A percentile compares a stretch with the other conserved stretches of the same genome.
phyloP scores from a whole-genome alignment of 331 rosid genomes.

The Arachis monticola region DNA sequence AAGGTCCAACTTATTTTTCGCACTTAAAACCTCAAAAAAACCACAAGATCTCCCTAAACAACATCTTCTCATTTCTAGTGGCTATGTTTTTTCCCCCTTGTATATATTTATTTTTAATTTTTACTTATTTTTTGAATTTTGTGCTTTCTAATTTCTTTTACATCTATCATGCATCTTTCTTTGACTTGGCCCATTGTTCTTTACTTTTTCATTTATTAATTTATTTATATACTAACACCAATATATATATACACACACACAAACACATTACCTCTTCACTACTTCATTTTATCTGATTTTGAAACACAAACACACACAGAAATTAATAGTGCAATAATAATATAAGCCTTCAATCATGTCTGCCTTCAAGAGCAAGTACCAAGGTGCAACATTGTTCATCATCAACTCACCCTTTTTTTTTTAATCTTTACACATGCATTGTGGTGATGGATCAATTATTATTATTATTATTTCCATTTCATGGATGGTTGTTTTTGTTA shows the following conservation, averaged over 20 bases:
- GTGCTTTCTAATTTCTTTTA: background rate
- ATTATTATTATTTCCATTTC: too few relatives aligned
- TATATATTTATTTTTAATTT: background rate
- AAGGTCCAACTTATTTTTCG: slow-evolving; percentile 42
- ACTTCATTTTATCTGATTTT: slow-evolving; percentile 23
- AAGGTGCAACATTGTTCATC: slow-evolving; percentile 36
- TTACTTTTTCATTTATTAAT: slow-evolving; percentile 34
- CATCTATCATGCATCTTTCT: background rate
- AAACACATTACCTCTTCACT: too few relatives aligned
- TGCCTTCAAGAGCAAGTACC: slow-evolving; percentile 52
- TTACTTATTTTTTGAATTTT: background rate
- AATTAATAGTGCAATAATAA: background rate
- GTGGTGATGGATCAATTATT: background rate
- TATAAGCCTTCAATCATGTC: slow-evolving; percentile 42
- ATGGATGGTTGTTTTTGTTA: too few relatives aligned
- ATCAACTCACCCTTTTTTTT: slow-evolving; percentile 1
- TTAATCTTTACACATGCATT: background rate
- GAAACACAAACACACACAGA: slow-evolving; percentile 5
- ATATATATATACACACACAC: background rate
- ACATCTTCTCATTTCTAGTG: slow-evolving; percentile 5
- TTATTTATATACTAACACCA: slow-evolving; percentile 2
- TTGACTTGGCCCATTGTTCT: slow-evolving; percentile 31
- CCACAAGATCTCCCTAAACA: background rate
- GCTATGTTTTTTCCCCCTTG: background rate
- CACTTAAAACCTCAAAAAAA: slow-evolving; percentile 23